Evolutionary conservation across 306 rosid genomes (phyloP).

Genomic region (Lablab purpureus): DNA sequence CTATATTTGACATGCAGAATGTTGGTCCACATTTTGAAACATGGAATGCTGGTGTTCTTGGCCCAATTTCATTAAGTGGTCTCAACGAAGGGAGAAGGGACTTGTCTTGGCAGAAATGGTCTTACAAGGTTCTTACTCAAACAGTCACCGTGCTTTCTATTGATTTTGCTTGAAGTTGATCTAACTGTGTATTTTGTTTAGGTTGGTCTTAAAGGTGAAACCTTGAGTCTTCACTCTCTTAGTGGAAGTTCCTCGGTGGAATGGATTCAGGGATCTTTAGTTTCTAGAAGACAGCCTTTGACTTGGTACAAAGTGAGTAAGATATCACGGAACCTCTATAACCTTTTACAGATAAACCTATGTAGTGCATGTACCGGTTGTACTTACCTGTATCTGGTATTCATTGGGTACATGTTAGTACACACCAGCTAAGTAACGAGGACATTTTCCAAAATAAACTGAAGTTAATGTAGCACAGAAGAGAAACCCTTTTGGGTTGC

Average conservation of each 20-base stretch:
- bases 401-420: background rate
- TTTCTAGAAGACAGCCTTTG: slow-evolving; percentile 75
- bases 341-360: slow-evolving; percentile 5
- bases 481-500: background rate
- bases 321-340: slow-evolving; percentile 20
- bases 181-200: slow-evolving; percentile 44
- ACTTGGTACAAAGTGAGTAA: slow-evolving; percentile 96
- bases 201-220: slow-evolving; percentile 96
- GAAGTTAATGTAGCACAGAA: background rate
- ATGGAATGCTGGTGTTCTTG: slow-evolving; percentile 98
- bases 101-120: slow-evolving; percentile 99
- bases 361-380: background rate
- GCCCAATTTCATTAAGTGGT: slow-evolving; percentile 85
- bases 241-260: slow-evolving; percentile 91
- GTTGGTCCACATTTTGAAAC: slow-evolving; percentile 98
- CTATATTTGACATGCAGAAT: slow-evolving; percentile 60
- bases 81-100: slow-evolving; percentile 94
- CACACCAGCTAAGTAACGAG: background rate
- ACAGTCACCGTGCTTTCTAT: slow-evolving; percentile 8
- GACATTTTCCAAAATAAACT: background rate
- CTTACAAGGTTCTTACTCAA: slow-evolving; percentile 77
- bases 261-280: slow-evolving; percentile 76
- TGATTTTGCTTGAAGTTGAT: slow-evolving; percentile 42
- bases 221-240: slow-evolving; percentile 91
- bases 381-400: background rate